Base-by-base conservation (phyloP, 225 moss, liverwort and hornwort genomes). In the Antitrichia curtipendula region DNA sequence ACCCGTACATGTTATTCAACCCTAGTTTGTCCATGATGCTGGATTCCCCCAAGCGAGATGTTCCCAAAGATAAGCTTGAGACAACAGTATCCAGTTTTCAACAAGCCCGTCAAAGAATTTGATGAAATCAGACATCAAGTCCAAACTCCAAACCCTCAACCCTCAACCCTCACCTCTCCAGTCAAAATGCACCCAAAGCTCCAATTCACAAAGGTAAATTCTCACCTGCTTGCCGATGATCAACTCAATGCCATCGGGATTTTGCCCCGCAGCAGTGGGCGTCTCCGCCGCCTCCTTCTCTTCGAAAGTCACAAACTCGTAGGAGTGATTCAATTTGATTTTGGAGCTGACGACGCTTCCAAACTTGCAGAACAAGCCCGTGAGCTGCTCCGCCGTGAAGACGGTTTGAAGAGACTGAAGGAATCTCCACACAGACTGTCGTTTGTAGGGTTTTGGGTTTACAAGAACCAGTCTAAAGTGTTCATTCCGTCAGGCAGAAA, bases 181-280 rank as follows among this genome's bases (percentile, higher is more conserved):
- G 32, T 21, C 58, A 40, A 61, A 56, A 43, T 54, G 69, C 25
- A 8, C 36, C 27, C 66, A 38, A 68, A 57, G 20, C 54, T 36
- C 54, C 41, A 43, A 6, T 70, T 45, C 66, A 17, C 21, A 80
- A 24, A 49, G 36, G 20, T 38, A 6, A 34, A 71, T 36, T 16
- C 83, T 58, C 40, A 94, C 92, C 91, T 94, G 91, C 87, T 94
- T 92, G 77, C 88, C 90, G 50, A 86, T 88, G 25, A 94, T 81
- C 64, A 87, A 62, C 75, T 90, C 85, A 34, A 92, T 87, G 41
- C 90, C 89, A 54, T 92, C 90, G 56, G 58, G 84, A n/a, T 69
- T 91, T n/a, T 91, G 94, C 10, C 94, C 88, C 7, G 91, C 87
- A 31, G 90, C 94, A 62, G 90, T 88, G 17, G 92, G 91, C 32